Evolutionary conservation across 2,329 filamentous ascomycete genomes (phyloP), one percentile per base, ranked within the genome.

Genomic region (Aspergillus terreus): DNA sequence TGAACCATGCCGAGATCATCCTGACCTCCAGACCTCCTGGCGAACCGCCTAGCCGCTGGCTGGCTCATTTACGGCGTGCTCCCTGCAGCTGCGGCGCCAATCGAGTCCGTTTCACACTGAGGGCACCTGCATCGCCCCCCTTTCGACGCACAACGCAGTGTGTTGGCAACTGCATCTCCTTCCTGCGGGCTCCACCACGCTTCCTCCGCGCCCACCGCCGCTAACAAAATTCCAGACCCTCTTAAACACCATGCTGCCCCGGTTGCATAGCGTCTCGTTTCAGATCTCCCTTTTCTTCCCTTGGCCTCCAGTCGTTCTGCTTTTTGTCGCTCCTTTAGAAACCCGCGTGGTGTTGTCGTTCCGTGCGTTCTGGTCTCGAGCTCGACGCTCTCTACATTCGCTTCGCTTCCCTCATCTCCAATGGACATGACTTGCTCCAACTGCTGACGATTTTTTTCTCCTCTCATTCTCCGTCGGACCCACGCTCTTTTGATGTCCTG

Each of bases 261-360:
- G 46, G 47, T 50, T 50, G 52, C 49, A 47, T 23, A 44, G 21
- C 35, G 14, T 14, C n/a, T 47, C 54, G 58, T 61, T 63, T 61
- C 64, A 60, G 61, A 57, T 59, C 51, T 58, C 58, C 54, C 47
- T 56, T 50, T 45, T 53, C 46, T 27, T 36, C 46, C n/a, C 17
- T 62, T 56, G 49, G 44, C 56, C 55, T 62, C 58, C 61, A 60
- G 60, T 65, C 61, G 55, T 62, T 61, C 51, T 59, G 58, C 54
- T 49, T 56, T 61, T 59, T 59, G 57, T 64, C 64, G 53, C 61
- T 68, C 65, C 62, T 67, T 66, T 67, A 58, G 65, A 65, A 63
- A 63, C 59, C n/a, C 17, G 15, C 4, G 40, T 42, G 40, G 15
- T 23, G 15, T 42, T 17, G 15, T 19, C 40, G 60, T 58, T 62